These are phyloP conservation scores for Beauveria pseudobassiana DNA, from an alignment of 2,329 filamentous ascomycete genomes.

Conservation along the genomic window DNA sequence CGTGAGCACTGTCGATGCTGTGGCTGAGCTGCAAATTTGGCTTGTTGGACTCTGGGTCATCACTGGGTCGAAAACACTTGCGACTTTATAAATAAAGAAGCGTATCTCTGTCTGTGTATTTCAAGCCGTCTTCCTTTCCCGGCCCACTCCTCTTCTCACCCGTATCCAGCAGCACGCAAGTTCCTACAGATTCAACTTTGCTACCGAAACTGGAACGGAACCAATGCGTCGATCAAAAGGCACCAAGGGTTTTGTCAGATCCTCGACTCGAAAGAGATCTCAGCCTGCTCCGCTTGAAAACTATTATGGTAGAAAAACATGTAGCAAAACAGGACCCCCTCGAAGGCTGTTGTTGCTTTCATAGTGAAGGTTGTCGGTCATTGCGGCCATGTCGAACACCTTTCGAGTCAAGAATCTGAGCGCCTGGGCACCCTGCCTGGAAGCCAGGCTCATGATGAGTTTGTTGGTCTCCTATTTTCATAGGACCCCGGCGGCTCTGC, in stretches of 20 bases:
- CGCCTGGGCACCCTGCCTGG: neutral
- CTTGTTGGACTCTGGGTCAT: conserved; percentile 48
- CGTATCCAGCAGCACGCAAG: neutral
- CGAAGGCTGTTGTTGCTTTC: neutral
- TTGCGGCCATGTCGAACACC: conserved; percentile 23
- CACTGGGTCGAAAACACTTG: conserved; percentile 30
- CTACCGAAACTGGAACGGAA: neutral
- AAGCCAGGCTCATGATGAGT: neutral
- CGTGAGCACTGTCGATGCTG: conserved; percentile 13
- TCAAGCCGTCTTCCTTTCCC: neutral
- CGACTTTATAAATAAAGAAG: conserved; percentile 5
- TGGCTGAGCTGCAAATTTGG: conserved; percentile 49
- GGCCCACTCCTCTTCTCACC: neutral
- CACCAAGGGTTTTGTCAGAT: neutral
- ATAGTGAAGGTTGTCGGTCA: conserved; percentile 25
- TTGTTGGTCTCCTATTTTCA: neutral
- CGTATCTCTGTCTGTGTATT: conserved; percentile 12
- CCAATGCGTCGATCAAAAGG: neutral
- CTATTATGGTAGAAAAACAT: conserved; percentile 30
- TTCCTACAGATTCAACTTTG: neutral
- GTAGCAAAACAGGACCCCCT: conserved; percentile 8
- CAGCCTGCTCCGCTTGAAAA: conserved; percentile 48
- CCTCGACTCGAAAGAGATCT: neutral
- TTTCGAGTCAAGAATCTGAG: neutral
- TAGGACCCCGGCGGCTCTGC: neutral